Percentiles rank a stretch among this genome's conserved stretches.
Conservation (phyloP, 1,139 yeast genomes). For the Geotrichum aggregatum region DNA sequence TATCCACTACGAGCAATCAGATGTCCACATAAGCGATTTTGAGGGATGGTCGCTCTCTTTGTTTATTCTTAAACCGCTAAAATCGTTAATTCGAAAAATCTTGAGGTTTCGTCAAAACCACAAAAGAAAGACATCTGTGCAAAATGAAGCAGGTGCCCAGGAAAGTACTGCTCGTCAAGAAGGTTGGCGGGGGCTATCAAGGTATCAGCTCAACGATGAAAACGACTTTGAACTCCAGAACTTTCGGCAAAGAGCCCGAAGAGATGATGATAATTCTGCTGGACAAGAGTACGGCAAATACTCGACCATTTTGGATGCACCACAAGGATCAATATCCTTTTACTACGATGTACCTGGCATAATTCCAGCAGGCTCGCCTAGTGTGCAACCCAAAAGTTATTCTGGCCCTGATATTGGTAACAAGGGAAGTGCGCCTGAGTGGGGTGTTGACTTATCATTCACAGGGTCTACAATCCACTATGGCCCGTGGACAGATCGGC, state of each 20-base stretch:
- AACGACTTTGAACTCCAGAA: slow-evolving; percentile 16
- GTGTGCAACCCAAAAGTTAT: slow-evolving; percentile 31
- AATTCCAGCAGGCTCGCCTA: slow-evolving; percentile 40
- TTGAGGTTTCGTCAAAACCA: slow-evolving; percentile 5
- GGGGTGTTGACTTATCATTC: slow-evolving; percentile 59
- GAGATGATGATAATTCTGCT: slow-evolving; percentile 25
- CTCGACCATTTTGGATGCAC: slow-evolving; percentile 68
- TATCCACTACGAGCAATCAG: slow-evolving; percentile 45
- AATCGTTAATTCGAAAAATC: slow-evolving; percentile 3
- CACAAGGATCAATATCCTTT: slow-evolving; percentile 51
- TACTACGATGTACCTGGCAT: slow-evolving; percentile 69
- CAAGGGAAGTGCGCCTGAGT: slow-evolving; percentile 55
- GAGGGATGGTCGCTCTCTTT: slow-evolving; percentile 6
- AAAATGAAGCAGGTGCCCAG: slow-evolving; percentile 1
- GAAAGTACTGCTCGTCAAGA: not conserved
- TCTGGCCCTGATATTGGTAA: slow-evolving; percentile 50
- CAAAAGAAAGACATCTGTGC: not conserved
- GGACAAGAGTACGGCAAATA: slow-evolving; percentile 73
- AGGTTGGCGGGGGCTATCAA: slow-evolving; percentile 40
- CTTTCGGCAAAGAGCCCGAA: slow-evolving; percentile 2
- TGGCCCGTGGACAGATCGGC: slow-evolving; percentile 96
- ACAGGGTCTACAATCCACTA: slow-evolving; percentile 67
- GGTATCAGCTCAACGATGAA: slow-evolving; percentile 34
- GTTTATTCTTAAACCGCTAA: not conserved
- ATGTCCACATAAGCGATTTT: slow-evolving; percentile 1